Conservation (phyloP, 2,329 filamentous ascomycete species). For the Nigrospora sphaerica region DNA sequence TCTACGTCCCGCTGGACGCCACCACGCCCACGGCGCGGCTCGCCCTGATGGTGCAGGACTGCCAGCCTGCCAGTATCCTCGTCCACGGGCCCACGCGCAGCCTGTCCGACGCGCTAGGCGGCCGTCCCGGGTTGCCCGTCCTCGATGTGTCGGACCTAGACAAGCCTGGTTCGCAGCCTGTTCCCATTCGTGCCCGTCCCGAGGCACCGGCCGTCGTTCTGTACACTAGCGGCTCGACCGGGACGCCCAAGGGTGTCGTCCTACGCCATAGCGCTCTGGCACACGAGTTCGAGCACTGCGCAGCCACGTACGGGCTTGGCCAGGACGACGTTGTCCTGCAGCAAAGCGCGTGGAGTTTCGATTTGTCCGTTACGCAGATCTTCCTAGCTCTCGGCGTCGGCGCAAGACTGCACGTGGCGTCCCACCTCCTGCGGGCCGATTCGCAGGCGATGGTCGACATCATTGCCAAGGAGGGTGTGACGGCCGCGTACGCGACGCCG, state of each 20-base stretch:
- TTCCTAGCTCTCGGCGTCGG: slow-evolving; percentile 27
- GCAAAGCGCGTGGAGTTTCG: slow-evolving; percentile 32
- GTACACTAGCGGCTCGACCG: slow-evolving; percentile 13
- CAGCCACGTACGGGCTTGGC: slow-evolving; percentile 8
- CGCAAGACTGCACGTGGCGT: slow-evolving; percentile 26
- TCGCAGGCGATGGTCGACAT: slow-evolving; percentile 23
- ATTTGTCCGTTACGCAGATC: slow-evolving; percentile 30
- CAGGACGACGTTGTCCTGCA: slow-evolving; percentile 23
- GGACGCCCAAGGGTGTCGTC: slow-evolving; percentile 26
- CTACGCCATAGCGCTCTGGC: slow-evolving; percentile 16
- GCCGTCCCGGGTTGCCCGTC: not conserved
- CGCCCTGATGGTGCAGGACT: slow-evolving; percentile 15
- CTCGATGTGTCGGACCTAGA: slow-evolving; percentile 3
- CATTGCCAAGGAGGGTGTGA: slow-evolving; percentile 27
- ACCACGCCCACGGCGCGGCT: slow-evolving; percentile 15
- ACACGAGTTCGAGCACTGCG: slow-evolving; percentile 17
- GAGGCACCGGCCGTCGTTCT: slow-evolving; percentile 9
- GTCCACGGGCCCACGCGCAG: slow-evolving; percentile 1
- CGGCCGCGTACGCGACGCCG: slow-evolving; percentile 29
- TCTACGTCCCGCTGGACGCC: slow-evolving; percentile 26
- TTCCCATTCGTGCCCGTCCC: not conserved
- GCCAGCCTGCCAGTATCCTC: slow-evolving; percentile 22
- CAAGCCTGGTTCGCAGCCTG: not conserved
- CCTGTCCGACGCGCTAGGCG: not conserved
- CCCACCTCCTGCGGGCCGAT: slow-evolving; percentile 21